Conservation (phyloP, 2,329 filamentous ascomycete genomes). For the Neofusicoccum parvum region DNA sequence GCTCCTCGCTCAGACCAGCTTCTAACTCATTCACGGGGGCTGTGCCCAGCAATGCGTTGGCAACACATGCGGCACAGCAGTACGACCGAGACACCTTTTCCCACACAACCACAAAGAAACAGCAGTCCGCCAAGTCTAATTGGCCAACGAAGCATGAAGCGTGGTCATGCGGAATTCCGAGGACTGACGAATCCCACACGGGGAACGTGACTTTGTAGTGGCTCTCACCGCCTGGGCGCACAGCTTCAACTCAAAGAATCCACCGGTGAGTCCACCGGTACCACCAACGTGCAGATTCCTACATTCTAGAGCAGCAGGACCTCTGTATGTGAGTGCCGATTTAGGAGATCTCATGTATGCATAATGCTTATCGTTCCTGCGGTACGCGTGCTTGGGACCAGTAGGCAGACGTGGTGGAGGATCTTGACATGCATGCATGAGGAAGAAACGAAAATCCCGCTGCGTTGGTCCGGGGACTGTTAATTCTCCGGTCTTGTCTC, state of each 20-base stretch:
- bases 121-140: too few species aligned
- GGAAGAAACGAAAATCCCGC: not conserved
- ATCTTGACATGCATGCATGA: not conserved
- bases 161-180: not conserved
- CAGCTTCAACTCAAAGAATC: too few species aligned
- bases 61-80: slow-evolving; percentile 4
- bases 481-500: not conserved
- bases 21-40: not conserved
- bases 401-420: not conserved
- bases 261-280: too few species aligned
- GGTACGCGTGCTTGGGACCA: not conserved
- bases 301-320: too few species aligned
- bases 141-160: too few species aligned
- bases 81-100: not conserved
- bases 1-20: not conserved
- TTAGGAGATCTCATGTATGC: not conserved
- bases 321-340: not conserved
- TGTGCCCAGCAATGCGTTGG: not conserved
- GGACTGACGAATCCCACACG: not conserved
- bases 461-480: not conserved
- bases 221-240: not conserved
- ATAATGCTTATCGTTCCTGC: not conserved
- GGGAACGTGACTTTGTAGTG: not conserved
- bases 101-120: too few species aligned
- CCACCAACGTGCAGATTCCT: too few species aligned